Evolutionary conservation across 2,329 filamentous ascomycete genomes (phyloP), one percentile per base, ranked within the genome.

Genomic region (Passalora sequoiae): DNA sequence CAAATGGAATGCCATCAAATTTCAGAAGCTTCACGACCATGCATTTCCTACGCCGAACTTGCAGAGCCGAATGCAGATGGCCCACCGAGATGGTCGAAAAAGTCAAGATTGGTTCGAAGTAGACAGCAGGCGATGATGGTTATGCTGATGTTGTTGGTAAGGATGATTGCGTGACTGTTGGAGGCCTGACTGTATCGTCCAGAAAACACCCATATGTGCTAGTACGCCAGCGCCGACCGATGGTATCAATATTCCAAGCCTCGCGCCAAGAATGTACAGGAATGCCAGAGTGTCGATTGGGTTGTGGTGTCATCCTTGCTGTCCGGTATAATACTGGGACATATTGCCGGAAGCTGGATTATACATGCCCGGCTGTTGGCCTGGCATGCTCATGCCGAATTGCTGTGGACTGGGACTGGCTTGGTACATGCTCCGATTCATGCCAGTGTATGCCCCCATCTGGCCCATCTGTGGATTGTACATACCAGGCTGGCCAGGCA

Each of bases 341-440:
- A 66, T 67, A 29, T 60, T 57, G 35, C 56, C 56, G 28, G 55
- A 57, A n/a, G 63, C 64, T 37, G 69, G 66, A 45, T 67, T 66
- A 50, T 71, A 71, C 71, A 75, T 74, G 28, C 69, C 67, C n/a
- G 70, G 68, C 52, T 75, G 72, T 49, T 69, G 69, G 22, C 62
- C 63, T 59, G 71, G 57, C 27, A 52, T 44, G 21, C 53, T 50
- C 57, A 64, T 61, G 43, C 51, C 53, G 57, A 67, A 73, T 33
- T 72, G 63, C 39, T 58, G 53, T 15, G 57, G 69, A 36, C 63
- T 71, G 8, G 69, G 69, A 49, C 66, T 70, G 20, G 68, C 68
- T 49, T 73, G 70, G 52, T 75, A 75, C 44, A 72, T 69, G 47
- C 67, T 69, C 37, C 70, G 65, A 25, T 69, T 69, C 67, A 75